Conservation (phyloP, 129 eudicot genomes). For the Escallonia rubra region DNA sequence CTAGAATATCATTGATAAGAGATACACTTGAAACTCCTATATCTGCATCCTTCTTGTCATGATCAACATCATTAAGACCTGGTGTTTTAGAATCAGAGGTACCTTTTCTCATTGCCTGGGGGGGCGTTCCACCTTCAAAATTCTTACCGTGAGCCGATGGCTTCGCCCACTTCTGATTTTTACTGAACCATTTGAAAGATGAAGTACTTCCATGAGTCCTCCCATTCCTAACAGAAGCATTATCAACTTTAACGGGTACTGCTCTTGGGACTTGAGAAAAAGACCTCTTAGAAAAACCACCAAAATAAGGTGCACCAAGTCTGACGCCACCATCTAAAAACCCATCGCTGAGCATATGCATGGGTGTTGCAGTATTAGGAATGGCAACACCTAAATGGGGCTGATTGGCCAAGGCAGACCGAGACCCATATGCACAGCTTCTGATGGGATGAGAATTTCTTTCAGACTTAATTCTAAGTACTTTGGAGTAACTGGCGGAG, state of each 20-base stretch:
- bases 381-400: slow-evolving; percentile 28
- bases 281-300: slow-evolving; percentile 26
- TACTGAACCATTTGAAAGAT: slow-evolving; percentile 25
- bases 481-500: slow-evolving; percentile 13
- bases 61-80: slow-evolving; percentile 23
- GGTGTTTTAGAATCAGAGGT: slow-evolving; percentile 20
- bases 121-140: slow-evolving; percentile 10
- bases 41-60: slow-evolving; percentile 20
- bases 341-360: slow-evolving; percentile 24
- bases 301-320: slow-evolving; percentile 18
- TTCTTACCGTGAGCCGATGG: slow-evolving; percentile 28
- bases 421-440: slow-evolving; percentile 21
- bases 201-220: slow-evolving; percentile 12
- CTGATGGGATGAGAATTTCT: slow-evolving; percentile 10
- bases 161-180: slow-evolving; percentile 35
- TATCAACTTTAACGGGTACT: slow-evolving; percentile 15
- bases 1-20: slow-evolving; percentile 9
- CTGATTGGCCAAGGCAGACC: slow-evolving; percentile 21
- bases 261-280: slow-evolving; percentile 41
- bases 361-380: slow-evolving; percentile 16
- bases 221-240: slow-evolving; percentile 22
- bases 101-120: slow-evolving; percentile 8
- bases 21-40: slow-evolving; percentile 5
- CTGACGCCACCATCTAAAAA: slow-evolving; percentile 29
- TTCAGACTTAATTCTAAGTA: slow-evolving; percentile 24